Percentiles rank a stretch among this genome's conserved stretches.
Conservation (phyloP, 257 asterid species). For the Fraxinus cuspidata region DNA sequence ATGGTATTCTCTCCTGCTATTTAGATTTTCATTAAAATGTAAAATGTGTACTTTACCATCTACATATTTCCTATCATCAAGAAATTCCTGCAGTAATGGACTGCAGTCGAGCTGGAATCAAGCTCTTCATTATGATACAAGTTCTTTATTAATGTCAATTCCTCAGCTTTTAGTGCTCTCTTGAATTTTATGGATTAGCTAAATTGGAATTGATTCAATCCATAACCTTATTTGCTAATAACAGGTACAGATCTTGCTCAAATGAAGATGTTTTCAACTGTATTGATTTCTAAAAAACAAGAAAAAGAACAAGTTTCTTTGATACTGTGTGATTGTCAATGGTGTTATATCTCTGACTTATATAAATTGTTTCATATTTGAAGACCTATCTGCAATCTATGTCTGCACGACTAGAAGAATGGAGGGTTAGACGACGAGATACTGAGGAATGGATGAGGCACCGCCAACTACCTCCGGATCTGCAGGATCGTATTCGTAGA, state of each 20-base stretch:
- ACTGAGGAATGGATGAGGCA: constrained; percentile 97
- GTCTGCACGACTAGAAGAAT: constrained; percentile 85
- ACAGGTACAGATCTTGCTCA: neutral
- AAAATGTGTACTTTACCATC: neutral
- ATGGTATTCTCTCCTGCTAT: neutral
- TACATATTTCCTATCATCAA: neutral
- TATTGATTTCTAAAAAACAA: neutral
- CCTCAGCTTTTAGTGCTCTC: neutral
- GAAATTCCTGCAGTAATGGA: neutral
- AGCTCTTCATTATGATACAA: neutral
- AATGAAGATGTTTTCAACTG: neutral
- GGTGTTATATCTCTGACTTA: neutral
- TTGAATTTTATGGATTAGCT: neutral
- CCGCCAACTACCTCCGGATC: constrained; percentile 73
- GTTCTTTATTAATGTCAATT: neutral
- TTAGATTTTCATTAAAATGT: neutral
- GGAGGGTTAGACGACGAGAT: constrained; percentile 81
- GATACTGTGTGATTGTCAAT: neutral
- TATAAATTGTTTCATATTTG: constrained; percentile 18
- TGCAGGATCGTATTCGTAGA: constrained; percentile 78
- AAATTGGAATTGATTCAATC: neutral
- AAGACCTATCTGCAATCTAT: constrained; percentile 85
- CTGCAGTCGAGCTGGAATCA: neutral
- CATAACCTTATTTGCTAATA: neutral
- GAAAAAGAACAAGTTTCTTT: neutral